Evolutionary conservation across 805 yeast species (phyloP), one percentile per base, ranked within the genome.

Genomic region (Candida coquimbonensis): DNA sequence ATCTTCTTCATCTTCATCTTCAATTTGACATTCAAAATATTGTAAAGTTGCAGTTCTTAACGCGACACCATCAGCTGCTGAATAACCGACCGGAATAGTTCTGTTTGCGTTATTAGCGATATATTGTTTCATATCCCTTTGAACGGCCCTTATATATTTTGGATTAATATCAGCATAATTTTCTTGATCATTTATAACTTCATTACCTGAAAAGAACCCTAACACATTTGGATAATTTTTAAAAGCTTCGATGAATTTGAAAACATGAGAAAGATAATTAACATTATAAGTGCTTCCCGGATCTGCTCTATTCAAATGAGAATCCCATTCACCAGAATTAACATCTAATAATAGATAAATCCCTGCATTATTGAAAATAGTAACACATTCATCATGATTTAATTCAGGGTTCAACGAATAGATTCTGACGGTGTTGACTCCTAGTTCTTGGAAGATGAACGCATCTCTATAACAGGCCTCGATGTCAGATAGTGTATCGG

Each of bases 171-270:
- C 55, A 0, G 90, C 79, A 48, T 66, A 78, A 37, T 91, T 75
- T 7, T 67, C 46, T 32, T 69, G 84, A 64, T 86, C 95, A 61
- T 90, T 89, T 63, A 91, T 83, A 45, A 90, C 83, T 70, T 90
- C 97, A 61, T 91, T 90, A 52, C 95, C 98, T 26, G 95, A 79
- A 60, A 91, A 80, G 69, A 87, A 87, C 8, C 96, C 98, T 39
- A 89, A 67, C 36, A 87, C 73, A 64, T 90, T 90, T 55, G 95
- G 85, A 69, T 84, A 90, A 51, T 75, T 66, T 62, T 88, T 84
- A 73, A 90, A 87, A 37, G 88, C 87, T 54, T 85, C 91, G 49
- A 90, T 80, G 52, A 91, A 77, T 43, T 84, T 87, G 67, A 90
- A 86, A 24, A 89, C 90, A 60, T 91, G 82, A 50, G 77, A 72